Conservation (phyloP, 1,139 yeast species). For the Arxiozyma bovina region DNA sequence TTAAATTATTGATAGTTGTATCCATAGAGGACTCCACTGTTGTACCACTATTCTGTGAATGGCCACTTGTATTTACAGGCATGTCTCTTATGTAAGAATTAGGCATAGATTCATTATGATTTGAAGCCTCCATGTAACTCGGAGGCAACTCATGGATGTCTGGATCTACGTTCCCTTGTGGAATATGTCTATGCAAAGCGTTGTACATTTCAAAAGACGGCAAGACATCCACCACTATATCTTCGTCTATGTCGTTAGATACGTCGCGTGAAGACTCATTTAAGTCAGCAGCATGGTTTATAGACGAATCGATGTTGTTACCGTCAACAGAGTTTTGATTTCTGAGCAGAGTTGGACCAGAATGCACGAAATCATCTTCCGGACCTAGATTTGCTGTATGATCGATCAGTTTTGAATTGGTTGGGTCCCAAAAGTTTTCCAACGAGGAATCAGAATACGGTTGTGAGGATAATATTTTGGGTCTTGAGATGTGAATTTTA, state of each 20-base stretch:
- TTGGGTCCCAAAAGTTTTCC: background rate
- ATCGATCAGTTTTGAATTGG: background rate
- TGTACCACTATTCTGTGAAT: background rate
- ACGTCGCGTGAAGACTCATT: background rate
- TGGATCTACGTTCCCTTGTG: conserved; percentile 29
- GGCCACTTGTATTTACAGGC: background rate
- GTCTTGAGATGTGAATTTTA: background rate
- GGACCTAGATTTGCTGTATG: background rate
- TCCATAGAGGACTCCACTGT: background rate
- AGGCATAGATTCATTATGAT: background rate
- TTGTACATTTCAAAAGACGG: conserved; percentile 32
- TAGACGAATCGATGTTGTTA: background rate
- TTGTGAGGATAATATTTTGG: background rate
- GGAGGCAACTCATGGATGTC: conserved; percentile 30
- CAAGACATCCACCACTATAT: conserved; percentile 24
- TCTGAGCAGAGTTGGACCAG: background rate
- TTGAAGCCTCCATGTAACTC: conserved; percentile 19
- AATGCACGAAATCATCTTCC: background rate
- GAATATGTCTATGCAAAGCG: conserved; percentile 30
- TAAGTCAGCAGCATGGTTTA: background rate
- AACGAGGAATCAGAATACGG: background rate
- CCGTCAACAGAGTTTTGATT: background rate
- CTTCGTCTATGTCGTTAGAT: conserved; percentile 4
- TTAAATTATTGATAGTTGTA: conserved; percentile 12
- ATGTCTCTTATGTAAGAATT: background rate